Percentiles rank a stretch among this genome's conserved stretches.
These are phyloP conservation scores for Candida ponderosae DNA, from an alignment of 805 yeast species.

Conservation along the genomic window DNA sequence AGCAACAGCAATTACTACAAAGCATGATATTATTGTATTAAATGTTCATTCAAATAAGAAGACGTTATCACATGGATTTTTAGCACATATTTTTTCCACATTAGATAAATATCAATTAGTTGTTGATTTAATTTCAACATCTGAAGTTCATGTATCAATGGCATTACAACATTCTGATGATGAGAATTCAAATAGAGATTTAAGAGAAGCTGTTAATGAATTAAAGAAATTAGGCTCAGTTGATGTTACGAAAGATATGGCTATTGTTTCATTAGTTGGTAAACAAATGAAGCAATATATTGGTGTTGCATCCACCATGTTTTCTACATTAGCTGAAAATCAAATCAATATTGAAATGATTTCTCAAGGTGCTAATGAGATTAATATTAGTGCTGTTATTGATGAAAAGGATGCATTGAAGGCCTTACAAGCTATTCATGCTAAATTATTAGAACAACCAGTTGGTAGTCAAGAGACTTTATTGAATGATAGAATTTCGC, in stretches of 20 bases:
- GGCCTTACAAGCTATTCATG: conserved; percentile 83
- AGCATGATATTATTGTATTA: conserved; percentile 83
- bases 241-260: conserved; percentile 79
- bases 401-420: conserved; percentile 74
- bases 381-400: conserved; percentile 92
- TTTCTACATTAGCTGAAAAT: conserved; percentile 87
- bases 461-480: conserved; percentile 10
- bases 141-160: conserved; percentile 98
- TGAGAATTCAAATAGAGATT: conserved; percentile 44
- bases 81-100: conserved; percentile 83
- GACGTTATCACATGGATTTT: conserved; percentile 87
- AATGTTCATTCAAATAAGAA: conserved; percentile 93
- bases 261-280: conserved; percentile 92
- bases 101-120: conserved; percentile 79
- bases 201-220: conserved; percentile 71
- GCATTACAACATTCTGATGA: conserved; percentile 75
- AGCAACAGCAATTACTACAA: conserved; percentile 95
- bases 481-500: conserved; percentile 37
- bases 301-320: conserved; percentile 97
- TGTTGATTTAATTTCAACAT: conserved; percentile 92
- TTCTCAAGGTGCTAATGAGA: conserved; percentile 96
- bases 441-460: conserved; percentile 51
- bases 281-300: conserved; percentile 94
- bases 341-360: conserved; percentile 95
- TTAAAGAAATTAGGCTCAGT: conserved; percentile 78